Base-by-base conservation (phyloP, 78 protist species). In the Dictyostelium capitatum region DNA sequence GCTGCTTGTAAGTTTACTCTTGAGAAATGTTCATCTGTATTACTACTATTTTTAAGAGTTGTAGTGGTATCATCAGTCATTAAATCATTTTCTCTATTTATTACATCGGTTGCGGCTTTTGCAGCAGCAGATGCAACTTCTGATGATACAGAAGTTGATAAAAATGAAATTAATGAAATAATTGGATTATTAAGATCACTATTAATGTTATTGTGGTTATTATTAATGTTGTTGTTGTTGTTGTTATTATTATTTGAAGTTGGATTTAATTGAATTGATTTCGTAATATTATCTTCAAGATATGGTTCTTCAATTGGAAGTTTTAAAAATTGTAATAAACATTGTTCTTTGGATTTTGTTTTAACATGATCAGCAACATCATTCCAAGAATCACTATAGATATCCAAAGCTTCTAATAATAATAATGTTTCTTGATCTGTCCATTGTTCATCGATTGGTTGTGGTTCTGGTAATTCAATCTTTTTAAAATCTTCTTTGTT, bases 241-340 rank as follows among this genome's bases (percentile, higher is more conserved):
- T 11, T 67, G 6, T n/a, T 53, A 43, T n/a, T 50, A 10, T 9
- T 12, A 9, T 9, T 25, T 11, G 70, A 62, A 25, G 32, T 30
- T 62, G 70, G 70, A 25, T 62, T 30, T 25, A 62, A 37, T 62
- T 30, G 28, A 62, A 62, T 62, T 62, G 70, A 62, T 62, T 62
- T 62, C 3, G 46, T 87, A 32, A 95, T 47, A 15, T 92, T 79
- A 11, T 92, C 92, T 51, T 95, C 96, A 0, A 95, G 82, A 25
- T 81, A 96, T 2, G 78, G 43, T 28, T 96, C 97, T 72, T 96
- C 97, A 25, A 96, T 96, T 37, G 97, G 97, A 3, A 96, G 19
- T 25, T 94, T 25, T 10, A 96, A 47, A 73, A 96, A 96, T 11
- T 96, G 97, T 2, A 79, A 47, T 28, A 96, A 59, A 89, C 97